Conservation (phyloP, 163 green algal species). For the Scenedesmus sp. region DNA sequence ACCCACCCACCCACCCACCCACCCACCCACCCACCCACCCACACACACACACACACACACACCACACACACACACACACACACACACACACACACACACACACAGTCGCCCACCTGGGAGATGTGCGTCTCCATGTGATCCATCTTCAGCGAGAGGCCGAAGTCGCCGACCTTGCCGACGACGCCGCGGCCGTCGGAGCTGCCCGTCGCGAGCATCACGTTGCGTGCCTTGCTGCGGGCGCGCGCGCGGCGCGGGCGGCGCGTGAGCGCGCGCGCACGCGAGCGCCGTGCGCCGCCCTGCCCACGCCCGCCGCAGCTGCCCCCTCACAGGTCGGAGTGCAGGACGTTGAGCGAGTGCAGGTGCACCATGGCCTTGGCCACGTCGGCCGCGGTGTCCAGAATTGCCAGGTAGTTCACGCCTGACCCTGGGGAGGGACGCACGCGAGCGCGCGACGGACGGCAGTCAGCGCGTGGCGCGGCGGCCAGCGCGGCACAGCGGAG, state of each 20-base stretch:
- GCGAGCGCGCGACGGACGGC: no score
- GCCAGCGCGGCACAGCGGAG: no score
- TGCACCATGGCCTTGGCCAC: constrained; percentile 46
- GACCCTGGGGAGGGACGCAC: no score
- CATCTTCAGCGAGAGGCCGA: constrained; percentile 63
- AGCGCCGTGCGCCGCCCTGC: no score
- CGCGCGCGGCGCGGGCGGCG: not conserved
- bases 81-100: no score
- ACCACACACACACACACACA: no score
- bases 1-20: no score
- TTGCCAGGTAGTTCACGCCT: constrained; percentile 40
- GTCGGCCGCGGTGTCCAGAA: constrained; percentile 42
- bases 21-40: no score
- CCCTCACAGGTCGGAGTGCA: constrained; percentile 45
- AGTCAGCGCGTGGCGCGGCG: no score
- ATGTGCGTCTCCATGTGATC: constrained; percentile 56
- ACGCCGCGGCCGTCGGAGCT: constrained; percentile 66
- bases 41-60: no score
- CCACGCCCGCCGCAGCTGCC: no score
- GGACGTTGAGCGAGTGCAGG: constrained; percentile 41
- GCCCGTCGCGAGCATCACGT: constrained; percentile 62
- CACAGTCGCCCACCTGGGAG: constrained; percentile 55
- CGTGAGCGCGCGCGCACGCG: no score
- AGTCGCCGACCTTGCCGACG: constrained; percentile 70
- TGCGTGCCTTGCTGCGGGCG: constrained; percentile 51